phyloP scores from a whole-genome alignment of 148 eudicot species.

The Agrostemma githago region DNA sequence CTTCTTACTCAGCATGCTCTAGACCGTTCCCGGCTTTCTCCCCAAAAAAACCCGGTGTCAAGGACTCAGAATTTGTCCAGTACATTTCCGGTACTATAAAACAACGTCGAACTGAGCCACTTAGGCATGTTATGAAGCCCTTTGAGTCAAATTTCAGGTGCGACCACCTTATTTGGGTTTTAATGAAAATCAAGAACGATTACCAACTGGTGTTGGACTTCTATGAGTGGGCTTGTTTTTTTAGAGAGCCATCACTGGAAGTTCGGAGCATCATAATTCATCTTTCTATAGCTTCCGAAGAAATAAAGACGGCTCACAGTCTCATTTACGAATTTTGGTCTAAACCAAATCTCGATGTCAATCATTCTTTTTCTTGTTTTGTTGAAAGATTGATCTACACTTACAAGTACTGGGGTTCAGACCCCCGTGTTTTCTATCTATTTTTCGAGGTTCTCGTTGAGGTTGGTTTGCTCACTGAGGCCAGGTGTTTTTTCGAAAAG shows the following conservation, averaged over 20 bases:
- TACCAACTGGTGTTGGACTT: conserved; percentile 56
- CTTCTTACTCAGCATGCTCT: conserved; percentile 32
- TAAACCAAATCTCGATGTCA: conserved; percentile 41
- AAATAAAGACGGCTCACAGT: conserved; percentile 42
- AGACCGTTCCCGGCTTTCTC: conserved; percentile 81
- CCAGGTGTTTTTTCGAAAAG: conserved; percentile 57
- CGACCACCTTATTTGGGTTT: conserved; percentile 78
- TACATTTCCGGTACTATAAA: conserved; percentile 55
- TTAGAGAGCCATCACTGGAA: conserved; percentile 69
- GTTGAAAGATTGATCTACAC: conserved; percentile 71
- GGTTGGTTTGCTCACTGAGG: conserved; percentile 47
- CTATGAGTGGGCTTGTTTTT: conserved; percentile 64
- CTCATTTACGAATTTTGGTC: conserved; percentile 57
- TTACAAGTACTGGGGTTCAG: conserved; percentile 82
- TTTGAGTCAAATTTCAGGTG: conserved; percentile 56
- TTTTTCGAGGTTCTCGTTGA: conserved; percentile 79
- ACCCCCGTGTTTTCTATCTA: conserved; percentile 73
- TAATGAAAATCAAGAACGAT: conserved; percentile 64
- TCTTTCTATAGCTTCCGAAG: conserved; percentile 66
- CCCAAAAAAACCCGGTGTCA: conserved; percentile 53
- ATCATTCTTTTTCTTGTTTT: conserved; percentile 44
- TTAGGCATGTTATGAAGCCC: conserved; percentile 50
- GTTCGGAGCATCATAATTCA: conserved; percentile 74
- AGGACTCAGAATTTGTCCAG: conserved; percentile 71
- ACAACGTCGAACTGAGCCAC: conserved; percentile 55